These are phyloP conservation scores for Solanum hybrid DNA, from an alignment of 305 asterid genomes.

Conservation along the genomic window DNA sequence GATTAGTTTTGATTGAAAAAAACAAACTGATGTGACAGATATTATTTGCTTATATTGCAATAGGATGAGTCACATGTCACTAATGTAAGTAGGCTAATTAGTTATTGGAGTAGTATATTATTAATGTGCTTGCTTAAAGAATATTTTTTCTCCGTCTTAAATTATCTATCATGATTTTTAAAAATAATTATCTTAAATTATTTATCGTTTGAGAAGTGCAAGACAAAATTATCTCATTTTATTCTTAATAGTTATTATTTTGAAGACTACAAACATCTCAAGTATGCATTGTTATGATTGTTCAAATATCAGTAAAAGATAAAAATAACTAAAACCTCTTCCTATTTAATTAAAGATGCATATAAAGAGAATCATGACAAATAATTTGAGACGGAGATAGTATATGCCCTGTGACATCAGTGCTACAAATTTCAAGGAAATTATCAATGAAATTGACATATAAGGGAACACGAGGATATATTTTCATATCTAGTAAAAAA, in stretches of 20 bases:
- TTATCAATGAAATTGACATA: no score
- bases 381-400: background rate
- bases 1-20: background rate
- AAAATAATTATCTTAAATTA: background rate
- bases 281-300: background rate
- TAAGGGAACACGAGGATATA: no score
- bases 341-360: background rate
- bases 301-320: background rate
- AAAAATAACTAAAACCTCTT: background rate
- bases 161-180: background rate
- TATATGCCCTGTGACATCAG: no score
- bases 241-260: background rate
- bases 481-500: no score
- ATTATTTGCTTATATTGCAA: background rate
- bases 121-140: background rate
- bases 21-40: background rate
- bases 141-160: background rate
- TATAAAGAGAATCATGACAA: background rate
- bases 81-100: background rate
- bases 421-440: no score
- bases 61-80: background rate
- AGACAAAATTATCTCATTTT: background rate
- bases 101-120: background rate
- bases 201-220: background rate
- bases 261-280: background rate